A percentile compares a stretch with the other conserved stretches of the same genome.
Evolutionary conservation across 345 rosid genomes (phyloP).

Genomic region (Populus alba): DNA sequence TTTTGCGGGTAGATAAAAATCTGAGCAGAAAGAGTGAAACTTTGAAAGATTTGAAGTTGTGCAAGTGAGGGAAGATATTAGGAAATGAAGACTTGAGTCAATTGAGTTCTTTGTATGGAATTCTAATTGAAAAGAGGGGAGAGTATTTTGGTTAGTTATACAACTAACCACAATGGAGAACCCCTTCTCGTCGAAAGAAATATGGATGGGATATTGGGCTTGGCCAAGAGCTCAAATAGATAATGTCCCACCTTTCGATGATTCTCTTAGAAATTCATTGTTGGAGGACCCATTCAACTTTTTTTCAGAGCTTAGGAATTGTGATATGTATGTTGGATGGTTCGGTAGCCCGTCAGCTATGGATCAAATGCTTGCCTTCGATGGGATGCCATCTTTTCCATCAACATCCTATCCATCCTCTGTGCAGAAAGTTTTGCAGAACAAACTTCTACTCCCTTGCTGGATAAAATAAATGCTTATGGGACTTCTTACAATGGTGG

Average conservation of each 20-base stretch:
- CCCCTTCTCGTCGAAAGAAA: slow-evolving; percentile 50
- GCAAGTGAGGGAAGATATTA: not conserved
- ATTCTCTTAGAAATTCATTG: slow-evolving; percentile 27
- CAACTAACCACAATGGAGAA: slow-evolving; percentile 44
- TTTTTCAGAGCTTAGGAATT: slow-evolving; percentile 57
- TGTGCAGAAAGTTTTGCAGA: slow-evolving; percentile 30
- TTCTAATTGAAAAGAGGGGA: not conserved
- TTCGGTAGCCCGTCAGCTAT: slow-evolving; percentile 28
- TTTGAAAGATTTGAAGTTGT: slow-evolving; percentile 14
- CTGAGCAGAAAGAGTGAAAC: not conserved
- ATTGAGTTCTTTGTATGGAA: too few species aligned
- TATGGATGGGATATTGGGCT: slow-evolving; percentile 24
- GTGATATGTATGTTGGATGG: slow-evolving; percentile 62
- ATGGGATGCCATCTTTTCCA: slow-evolving; percentile 13
- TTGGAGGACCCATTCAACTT: slow-evolving; percentile 47
- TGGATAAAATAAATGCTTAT: slow-evolving; percentile 23
- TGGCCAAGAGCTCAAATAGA: too few species aligned
- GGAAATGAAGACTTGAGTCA: not conserved
- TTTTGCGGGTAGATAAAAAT: not conserved
- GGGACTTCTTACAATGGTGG: slow-evolving; percentile 39
- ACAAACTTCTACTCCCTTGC: slow-evolving; percentile 29
- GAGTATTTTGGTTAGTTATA: not conserved
- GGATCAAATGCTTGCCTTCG: too few species aligned
- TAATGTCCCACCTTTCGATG: slow-evolving; percentile 6
- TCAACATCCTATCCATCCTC: slow-evolving; percentile 21